A percentile compares a stretch with the other conserved stretches of the same genome.
Evolutionary conservation across 768 basidiomycete genomes (phyloP).

Genomic region (Xerocomus spinulosus): DNA sequence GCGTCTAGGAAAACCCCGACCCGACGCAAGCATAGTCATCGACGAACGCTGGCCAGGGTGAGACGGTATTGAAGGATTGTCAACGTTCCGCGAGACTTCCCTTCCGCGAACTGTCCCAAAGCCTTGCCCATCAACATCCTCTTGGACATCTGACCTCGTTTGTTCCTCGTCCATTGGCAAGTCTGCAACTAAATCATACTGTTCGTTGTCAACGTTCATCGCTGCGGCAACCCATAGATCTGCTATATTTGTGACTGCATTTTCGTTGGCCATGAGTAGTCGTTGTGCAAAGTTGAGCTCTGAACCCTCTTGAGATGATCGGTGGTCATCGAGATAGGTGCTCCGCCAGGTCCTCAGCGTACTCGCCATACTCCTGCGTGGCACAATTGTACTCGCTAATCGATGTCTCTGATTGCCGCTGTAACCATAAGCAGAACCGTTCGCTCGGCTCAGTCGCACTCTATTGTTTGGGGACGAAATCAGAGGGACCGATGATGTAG

Average conservation of each 20-base stretch:
- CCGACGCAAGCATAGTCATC: conserved; percentile 24
- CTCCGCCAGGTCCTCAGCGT: conserved; percentile 49
- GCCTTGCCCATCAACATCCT: conserved; percentile 34
- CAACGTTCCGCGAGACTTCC: conserved; percentile 10
- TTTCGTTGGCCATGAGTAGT: conserved; percentile 88
- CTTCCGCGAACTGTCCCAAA: conserved; percentile 17
- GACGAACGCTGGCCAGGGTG: conserved; percentile 22
- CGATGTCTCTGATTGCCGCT: conserved; percentile 50
- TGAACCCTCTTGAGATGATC: conserved; percentile 38
- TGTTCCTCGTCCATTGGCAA: conserved; percentile 23
- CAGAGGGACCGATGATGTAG: conserved; percentile 44
- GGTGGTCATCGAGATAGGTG: conserved; percentile 40
- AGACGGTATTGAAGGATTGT: conserved; percentile 19
- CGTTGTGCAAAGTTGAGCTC: conserved; percentile 87
- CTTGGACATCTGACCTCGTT: conserved; percentile 42
- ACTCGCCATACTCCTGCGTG: conserved; percentile 51
- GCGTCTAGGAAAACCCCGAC: conserved; percentile 29
- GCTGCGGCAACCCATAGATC: conserved; percentile 98
- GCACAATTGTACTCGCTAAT: conserved; percentile 45
- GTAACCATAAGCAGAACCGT: conserved; percentile 83
- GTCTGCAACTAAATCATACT: conserved; percentile 46
- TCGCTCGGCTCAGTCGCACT: conserved; percentile 50
- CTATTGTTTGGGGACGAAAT: conserved; percentile 41
- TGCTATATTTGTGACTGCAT: conserved; percentile 89
- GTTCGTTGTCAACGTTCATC: conserved; percentile 89